phyloP scores from a whole-genome alignment of 2,329 filamentous ascomycete genomes.

The Exophiala sideris region DNA sequence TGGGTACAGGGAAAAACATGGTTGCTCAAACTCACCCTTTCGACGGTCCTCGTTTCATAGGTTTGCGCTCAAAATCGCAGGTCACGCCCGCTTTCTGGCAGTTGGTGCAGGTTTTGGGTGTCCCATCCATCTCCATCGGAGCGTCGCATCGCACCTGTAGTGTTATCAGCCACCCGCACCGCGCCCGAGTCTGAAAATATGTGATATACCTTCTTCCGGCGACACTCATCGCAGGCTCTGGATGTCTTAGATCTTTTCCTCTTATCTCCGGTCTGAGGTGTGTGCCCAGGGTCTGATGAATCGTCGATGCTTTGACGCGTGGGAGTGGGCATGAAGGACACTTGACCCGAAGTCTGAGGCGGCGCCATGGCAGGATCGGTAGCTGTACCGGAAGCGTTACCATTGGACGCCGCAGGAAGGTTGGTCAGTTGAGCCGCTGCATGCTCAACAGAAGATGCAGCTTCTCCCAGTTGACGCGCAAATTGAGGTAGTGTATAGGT shows the following conservation, averaged over 20 bases:
- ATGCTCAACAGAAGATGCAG: constrained; percentile 1
- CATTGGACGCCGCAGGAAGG: constrained; percentile 9
- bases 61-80: constrained; percentile 82
- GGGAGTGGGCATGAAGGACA: constrained; percentile 12
- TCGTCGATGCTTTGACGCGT: constrained; percentile 21
- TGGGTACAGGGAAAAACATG: background rate
- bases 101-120: constrained; percentile 71
- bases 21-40: constrained; percentile 63
- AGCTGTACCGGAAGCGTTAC: constrained; percentile 2
- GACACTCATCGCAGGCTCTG: constrained; percentile 82
- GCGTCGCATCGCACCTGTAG: constrained; percentile 76
- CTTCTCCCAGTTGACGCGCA: constrained; percentile 14
- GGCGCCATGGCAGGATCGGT: constrained; percentile 21
- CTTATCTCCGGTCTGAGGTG: constrained; percentile 49
- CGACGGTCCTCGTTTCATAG: constrained; percentile 82
- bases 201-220: constrained; percentile 67
- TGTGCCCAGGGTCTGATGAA: constrained; percentile 14
- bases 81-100: constrained; percentile 72
- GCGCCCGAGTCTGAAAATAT: background rate
- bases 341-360: constrained; percentile 15
- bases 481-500: constrained; percentile 16
- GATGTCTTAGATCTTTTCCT: constrained; percentile 83
- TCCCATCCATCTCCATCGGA: constrained; percentile 61
- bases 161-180: background rate
- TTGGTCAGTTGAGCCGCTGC: constrained; percentile 7